Base-by-base conservation (phyloP, 2,329 filamentous ascomycete genomes). In the Byssochlamys sp. region DNA sequence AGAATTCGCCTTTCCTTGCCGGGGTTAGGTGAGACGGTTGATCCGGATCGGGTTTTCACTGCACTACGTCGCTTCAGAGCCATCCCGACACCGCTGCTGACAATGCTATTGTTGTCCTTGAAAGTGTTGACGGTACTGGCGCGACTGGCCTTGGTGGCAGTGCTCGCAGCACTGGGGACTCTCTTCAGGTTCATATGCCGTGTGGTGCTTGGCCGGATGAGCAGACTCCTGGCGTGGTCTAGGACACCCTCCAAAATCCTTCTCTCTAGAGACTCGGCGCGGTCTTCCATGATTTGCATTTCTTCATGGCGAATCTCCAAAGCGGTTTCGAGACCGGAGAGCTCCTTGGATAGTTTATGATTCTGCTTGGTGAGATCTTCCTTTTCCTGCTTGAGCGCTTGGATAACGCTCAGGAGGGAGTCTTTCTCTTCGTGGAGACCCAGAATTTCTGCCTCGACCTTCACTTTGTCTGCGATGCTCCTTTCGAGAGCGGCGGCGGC, bases 231-330 rank as follows among this genome's bases (percentile, higher is more conserved):
- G 24, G 92, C 96, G 71, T 97, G 92, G 66, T 97, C 91, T 76
- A 99, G 95, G 61, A 97, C 90, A 27, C 92, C 91, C 63, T 97
- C 92, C 31, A 99, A 78, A 64, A 99, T 96, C 27, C 94, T 86
- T 55, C 91, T 88, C 75, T 99, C 94, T 26, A 99, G 80, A 2
- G 85, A 84, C 71, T 96, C 91, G 2, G 92, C 94, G 61, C 92
- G 88, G 10, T 82, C 79, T 71, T 97, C 92, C 89, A 99, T 96
- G 27, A 88, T 82, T 52, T 90, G 85, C 59, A 99, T 84, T 75
- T 97, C 94, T 64, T 97, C 92, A 51, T 90, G 88, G 56, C 94
- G 88, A 57, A 97, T 86, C 19, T 87, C 84, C 29, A 97, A 81
- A 0, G 94, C 92, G 7, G 90, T 97, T 70, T 97, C 90, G 1